Evolutionary conservation across 306 rosid species (phyloP), one percentile per base, ranked within the genome.

Genomic region (Fragaria vesca): DNA sequence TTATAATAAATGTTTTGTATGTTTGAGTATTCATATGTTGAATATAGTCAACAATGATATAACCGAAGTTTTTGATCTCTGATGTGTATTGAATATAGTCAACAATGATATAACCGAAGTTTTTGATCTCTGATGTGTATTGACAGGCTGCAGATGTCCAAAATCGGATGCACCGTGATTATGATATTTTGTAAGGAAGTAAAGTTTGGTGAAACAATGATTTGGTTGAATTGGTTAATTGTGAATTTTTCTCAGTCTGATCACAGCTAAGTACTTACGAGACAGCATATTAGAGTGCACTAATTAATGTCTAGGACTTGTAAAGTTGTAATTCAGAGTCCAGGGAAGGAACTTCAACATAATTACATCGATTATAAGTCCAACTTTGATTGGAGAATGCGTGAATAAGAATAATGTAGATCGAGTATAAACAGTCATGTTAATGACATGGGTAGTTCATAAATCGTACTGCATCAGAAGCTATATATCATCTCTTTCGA

Each of bases 131-230:
- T 24, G 24, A 24, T 32, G 51, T 32, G 26, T 52, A 20, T 40
- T 77, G 63, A 65, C 81, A 89, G 97, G 94, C 94, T 8, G 91
- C 90, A 81, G 94, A 91, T 57, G 91, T 88, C 51, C 93, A 88
- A 79, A 83, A 80, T 69, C 88, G 45, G 75, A 86, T 89, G 93
- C 92, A 88, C 45, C 93, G 87, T 76, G 93, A 89, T 71, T 91
- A 92, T 76, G 91, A 87, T 54, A 85, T 92, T 66, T 94, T 93
- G 97, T 90, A 78, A 74, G 90, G 48, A 24, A 28, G 26, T 24
- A n/a, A 2, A 54, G 12, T 55, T 24, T 47, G 40, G 55, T 10
- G 13, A 13, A 26, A 36, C 40, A 36, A 36, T 36, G 40, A 36
- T 36, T 36, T 36, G 6, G 6, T 36, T 36, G 40, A 47, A 21